Base-by-base conservation (phyloP, 441 rosid genomes). In the Geranium incanum region DNA sequence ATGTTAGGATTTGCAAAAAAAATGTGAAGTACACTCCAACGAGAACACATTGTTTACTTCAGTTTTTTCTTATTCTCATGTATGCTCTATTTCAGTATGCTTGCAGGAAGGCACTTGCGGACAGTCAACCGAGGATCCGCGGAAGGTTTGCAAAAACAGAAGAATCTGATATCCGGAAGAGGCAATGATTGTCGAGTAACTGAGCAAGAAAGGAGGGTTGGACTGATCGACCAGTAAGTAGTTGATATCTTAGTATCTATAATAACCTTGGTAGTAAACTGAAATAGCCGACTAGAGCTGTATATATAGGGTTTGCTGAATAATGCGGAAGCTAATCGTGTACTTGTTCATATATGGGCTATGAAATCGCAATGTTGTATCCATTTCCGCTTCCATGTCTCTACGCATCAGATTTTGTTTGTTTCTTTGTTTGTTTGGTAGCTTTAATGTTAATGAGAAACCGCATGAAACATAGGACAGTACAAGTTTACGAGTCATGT, bases 61-160 rank as follows among this genome's bases (percentile, higher is more conserved):
- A 28, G 33, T 28, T 28, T 28, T 28, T 28, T 28, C 33, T 28
- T 28, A 28, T 28, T 75, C 19, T 59, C 33, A 28, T 1, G 57
- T 60, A 33, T 62, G 19, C 38, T 38, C 70, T 48, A 66, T 75
- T 79, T 21, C 83, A 95, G 99, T 95, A 95, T 83, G 98, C 98
- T 69, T 95, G 99, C 83, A 89, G 99, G 94, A 95, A 95, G 86
- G 95, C 96, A 48, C 92, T 95, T 1, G 98, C 99, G 0, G 99
- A 95, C 83, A 89, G 88, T 78, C 99, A 95, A 79, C 99, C 97
- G 0, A 87, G 98, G 84, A 80, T 95, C 75, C 93, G 98, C 9
- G 98, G 99, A 82, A 86, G 99, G 89, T 95, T 95, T 73, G 99
- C 99, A 1, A 95, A 80, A 87, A 87, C 88, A 0, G 96, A 89